Evolutionary conservation across 2,329 filamentous ascomycete species (phyloP).

Genomic region (Hymenoscyphus fraxineus): DNA sequence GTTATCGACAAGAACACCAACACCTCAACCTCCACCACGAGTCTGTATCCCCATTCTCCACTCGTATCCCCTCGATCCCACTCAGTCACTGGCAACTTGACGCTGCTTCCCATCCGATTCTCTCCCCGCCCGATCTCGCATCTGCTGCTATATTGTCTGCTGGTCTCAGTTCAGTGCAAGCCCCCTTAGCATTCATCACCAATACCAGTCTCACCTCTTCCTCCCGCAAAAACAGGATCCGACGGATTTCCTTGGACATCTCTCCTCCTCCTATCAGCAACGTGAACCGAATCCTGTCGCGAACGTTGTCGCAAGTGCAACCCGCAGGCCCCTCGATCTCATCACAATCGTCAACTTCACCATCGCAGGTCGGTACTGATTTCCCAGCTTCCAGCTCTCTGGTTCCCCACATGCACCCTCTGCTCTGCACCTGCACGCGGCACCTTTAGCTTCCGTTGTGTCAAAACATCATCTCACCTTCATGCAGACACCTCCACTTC

Average conservation of each 20-base stretch:
- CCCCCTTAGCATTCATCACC: not conserved
- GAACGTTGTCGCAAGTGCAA: no score
- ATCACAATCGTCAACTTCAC: slow-evolving; percentile 2
- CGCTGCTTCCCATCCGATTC: not conserved
- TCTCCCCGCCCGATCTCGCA: not conserved
- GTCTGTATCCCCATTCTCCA: not conserved
- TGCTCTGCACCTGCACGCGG: slow-evolving; percentile 15
- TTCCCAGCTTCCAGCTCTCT: not conserved
- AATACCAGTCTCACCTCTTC: not conserved
- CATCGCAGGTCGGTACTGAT: not conserved
- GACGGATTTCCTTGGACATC: not conserved
- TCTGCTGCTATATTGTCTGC: not conserved
- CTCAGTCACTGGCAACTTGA: not conserved
- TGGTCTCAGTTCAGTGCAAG: slow-evolving; percentile 3
- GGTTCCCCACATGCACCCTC: slow-evolving; percentile 10
- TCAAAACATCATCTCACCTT: slow-evolving; percentile 28
- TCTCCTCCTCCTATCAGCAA: slow-evolving; percentile 1
- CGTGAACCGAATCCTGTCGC: not conserved
- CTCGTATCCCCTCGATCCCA: not conserved
- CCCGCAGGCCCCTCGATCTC: not conserved
- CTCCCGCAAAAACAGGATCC: not conserved
- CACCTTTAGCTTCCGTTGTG: slow-evolving; percentile 28
- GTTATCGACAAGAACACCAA: slow-evolving; percentile 2
- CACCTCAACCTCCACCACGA: not conserved
- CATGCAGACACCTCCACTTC: slow-evolving; percentile 26